phyloP scores from a whole-genome alignment of 352 stramenopile species.

The Elongisporangium prolatum region DNA sequence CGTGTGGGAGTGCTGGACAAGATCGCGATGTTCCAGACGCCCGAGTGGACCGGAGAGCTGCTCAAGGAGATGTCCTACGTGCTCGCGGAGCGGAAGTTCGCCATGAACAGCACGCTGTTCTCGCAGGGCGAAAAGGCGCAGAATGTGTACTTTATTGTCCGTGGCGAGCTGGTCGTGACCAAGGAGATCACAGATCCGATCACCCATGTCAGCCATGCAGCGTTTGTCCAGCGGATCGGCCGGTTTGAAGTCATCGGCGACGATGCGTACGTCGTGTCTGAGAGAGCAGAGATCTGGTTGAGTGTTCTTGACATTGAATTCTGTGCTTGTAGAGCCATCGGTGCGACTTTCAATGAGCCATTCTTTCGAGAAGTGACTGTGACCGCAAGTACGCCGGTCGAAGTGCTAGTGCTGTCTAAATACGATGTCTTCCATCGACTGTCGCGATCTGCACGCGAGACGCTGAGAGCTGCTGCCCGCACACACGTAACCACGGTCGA shows the following conservation, averaged over 20 bases:
- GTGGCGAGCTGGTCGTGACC: constrained; percentile 51
- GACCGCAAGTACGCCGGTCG: constrained; percentile 59
- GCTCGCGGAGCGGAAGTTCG: constrained; percentile 51
- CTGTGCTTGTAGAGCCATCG: constrained; percentile 33
- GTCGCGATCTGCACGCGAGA: constrained; percentile 48
- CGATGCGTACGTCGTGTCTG: constrained; percentile 48
- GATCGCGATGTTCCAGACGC: constrained; percentile 71
- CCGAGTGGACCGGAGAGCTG: constrained; percentile 65
- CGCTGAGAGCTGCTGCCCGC: constrained; percentile 35
- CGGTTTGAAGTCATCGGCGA: constrained; percentile 60
- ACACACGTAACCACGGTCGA: constrained; percentile 44
- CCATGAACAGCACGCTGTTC: constrained; percentile 41
- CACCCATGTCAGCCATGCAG: constrained; percentile 22
- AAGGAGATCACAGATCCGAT: constrained; percentile 44
- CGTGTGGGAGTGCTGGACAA: constrained; percentile 53
- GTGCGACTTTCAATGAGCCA: constrained; percentile 57
- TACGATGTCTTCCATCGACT: constrained; percentile 78
- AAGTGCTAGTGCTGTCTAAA: constrained; percentile 68
- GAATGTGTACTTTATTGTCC: constrained; percentile 70
- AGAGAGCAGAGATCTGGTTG: too few relatives aligned
- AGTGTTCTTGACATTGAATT: too few relatives aligned
- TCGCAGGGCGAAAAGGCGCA: constrained; percentile 52
- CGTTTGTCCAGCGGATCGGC: constrained; percentile 55
- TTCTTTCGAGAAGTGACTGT: constrained; percentile 61
- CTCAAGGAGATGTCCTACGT: constrained; percentile 76